Conservation (phyloP, 202 grass and related monocot species). For the Dendrocalamus latiflorus region DNA sequence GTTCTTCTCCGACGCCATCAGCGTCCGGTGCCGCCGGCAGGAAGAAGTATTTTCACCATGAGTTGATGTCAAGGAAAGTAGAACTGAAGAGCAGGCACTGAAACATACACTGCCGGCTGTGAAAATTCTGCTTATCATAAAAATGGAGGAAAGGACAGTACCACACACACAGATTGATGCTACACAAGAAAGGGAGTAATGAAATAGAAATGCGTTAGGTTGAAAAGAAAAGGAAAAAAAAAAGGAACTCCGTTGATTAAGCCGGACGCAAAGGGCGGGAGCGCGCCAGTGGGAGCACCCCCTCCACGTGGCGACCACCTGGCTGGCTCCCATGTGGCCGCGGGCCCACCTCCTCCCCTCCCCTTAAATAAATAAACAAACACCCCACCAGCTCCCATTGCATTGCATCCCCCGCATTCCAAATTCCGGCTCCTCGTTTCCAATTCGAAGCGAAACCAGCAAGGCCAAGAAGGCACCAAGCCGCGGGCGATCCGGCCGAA, state of each 20-base stretch:
- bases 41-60: no score
- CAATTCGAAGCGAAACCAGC: neutral
- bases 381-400: neutral
- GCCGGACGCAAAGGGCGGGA: conserved; percentile 25
- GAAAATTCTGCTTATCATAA: no score
- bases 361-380: no score
- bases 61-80: no score
- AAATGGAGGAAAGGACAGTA: no score
- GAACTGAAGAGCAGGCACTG: no score
- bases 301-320: conserved; percentile 47
- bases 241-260: neutral
- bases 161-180: neutral
- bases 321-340: conserved; percentile 14
- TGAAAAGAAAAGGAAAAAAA: neutral
- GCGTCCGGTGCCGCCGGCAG: no score
- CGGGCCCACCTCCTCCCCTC: conserved; percentile 8
- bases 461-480: conserved; percentile 12
- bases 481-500: conserved; percentile 24
- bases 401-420: neutral
- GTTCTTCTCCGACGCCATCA: no score
- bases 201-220: neutral
- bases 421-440: neutral
- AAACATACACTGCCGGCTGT: neutral
- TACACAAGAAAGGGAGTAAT: no score
- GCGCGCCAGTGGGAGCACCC: neutral